Evolutionary conservation across 2,329 filamentous ascomycete species (phyloP).

Genomic region (Claviceps spartinae): DNA sequence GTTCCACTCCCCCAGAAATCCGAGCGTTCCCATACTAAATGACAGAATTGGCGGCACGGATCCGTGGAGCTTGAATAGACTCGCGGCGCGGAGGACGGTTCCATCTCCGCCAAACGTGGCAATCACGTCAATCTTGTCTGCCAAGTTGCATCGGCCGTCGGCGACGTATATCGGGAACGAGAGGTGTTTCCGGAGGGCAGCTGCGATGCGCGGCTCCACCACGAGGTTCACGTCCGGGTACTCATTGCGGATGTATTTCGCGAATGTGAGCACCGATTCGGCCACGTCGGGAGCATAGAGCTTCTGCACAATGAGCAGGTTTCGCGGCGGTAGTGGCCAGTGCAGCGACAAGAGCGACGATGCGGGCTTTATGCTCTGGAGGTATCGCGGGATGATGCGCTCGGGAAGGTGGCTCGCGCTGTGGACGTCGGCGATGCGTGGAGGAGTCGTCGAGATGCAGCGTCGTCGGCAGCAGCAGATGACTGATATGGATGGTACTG

Average conservation of each 20-base stretch:
- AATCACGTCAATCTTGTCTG: conserved; percentile 74
- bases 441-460: conserved; percentile 34
- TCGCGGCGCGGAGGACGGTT: conserved; percentile 24
- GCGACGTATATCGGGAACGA: conserved; percentile 59
- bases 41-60: conserved; percentile 82
- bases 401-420: conserved; percentile 21
- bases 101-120: conserved; percentile 79
- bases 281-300: conserved; percentile 40
- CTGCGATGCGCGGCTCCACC: conserved; percentile 65
- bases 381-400: conserved; percentile 22
- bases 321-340: conserved; percentile 40
- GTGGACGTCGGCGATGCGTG: conserved; percentile 20
- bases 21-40: conserved; percentile 93
- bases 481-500: not conserved
- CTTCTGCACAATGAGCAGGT: conserved; percentile 46
- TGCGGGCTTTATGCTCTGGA: conserved; percentile 28
- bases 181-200: conserved; percentile 55
- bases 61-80: conserved; percentile 58
- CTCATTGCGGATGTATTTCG: conserved; percentile 60
- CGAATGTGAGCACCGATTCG: conserved; percentile 39
- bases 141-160: conserved; percentile 39
- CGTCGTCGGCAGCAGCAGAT: conserved; percentile 12
- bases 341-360: conserved; percentile 42
- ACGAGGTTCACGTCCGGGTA: conserved; percentile 74
- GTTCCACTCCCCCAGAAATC: conserved; percentile 93